Evolutionary conservation across 2,329 filamentous ascomycete species (phyloP).

Genomic region (Arachnopeziza araneosa): DNA sequence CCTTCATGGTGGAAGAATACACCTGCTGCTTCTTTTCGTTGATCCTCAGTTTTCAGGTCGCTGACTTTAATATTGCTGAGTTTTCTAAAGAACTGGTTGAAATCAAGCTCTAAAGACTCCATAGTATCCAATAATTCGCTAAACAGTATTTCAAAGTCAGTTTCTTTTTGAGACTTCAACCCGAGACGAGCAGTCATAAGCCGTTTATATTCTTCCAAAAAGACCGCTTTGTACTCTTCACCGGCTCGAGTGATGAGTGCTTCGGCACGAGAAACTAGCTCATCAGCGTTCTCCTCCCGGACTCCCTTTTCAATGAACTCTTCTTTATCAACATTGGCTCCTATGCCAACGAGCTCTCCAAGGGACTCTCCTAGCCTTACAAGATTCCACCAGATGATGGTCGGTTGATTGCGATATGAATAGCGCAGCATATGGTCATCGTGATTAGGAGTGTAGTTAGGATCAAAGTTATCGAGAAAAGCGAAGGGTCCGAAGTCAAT

Average conservation of each 20-base stretch:
- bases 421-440: constrained; percentile 87
- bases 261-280: constrained; percentile 75
- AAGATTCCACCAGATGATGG: constrained; percentile 98
- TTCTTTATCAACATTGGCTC: constrained; percentile 62
- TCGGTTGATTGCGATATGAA: constrained; percentile 88
- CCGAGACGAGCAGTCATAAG: constrained; percentile 79
- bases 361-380: constrained; percentile 85
- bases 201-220: constrained; percentile 82
- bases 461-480: constrained; percentile 96
- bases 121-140: constrained; percentile 78
- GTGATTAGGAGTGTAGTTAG: constrained; percentile 91
- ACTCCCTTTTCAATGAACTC: constrained; percentile 71
- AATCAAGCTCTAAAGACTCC: constrained; percentile 80
- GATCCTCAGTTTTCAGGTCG: constrained; percentile 59
- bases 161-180: constrained; percentile 60
- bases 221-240: constrained; percentile 84
- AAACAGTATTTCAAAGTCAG: constrained; percentile 76
- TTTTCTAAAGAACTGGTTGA: constrained; percentile 87
- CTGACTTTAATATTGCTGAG: constrained; percentile 58
- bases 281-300: constrained; percentile 57
- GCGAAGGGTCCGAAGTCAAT: constrained; percentile 97
- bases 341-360: constrained; percentile 81
- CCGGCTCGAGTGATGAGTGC: constrained; percentile 72
- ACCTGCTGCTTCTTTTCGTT: constrained; percentile 57
- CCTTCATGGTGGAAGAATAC: constrained; percentile 79